Percentiles rank a stretch among this genome's conserved stretches.
Evolutionary conservation across 2,329 filamentous ascomycete species (phyloP).

Genomic region (Xylariaceae sp.): DNA sequence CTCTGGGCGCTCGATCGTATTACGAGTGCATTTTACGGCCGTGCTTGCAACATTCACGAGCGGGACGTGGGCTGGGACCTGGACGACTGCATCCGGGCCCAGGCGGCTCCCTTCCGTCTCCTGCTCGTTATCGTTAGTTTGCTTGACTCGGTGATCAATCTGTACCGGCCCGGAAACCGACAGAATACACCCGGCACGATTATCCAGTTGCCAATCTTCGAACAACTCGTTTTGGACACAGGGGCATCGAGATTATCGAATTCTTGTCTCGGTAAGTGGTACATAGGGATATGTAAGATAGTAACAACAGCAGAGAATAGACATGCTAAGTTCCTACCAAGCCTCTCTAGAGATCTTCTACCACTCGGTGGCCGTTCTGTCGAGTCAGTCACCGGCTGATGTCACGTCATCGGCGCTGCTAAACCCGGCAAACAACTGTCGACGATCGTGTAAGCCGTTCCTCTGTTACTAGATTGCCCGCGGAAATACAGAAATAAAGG

Average conservation of each 20-base stretch:
- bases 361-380: constrained; percentile 58
- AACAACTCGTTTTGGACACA: constrained; percentile 52
- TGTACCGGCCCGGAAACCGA: constrained; percentile 54
- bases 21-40: constrained; percentile 54
- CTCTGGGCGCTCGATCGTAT: constrained; percentile 58
- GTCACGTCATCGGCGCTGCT: constrained; percentile 39
- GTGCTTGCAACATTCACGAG: constrained; percentile 56
- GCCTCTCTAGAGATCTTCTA: constrained; percentile 60
- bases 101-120: constrained; percentile 51
- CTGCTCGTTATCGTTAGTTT: constrained; percentile 50
- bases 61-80: constrained; percentile 53
- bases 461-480: background rate
- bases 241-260: constrained; percentile 47
- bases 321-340: constrained; percentile 29
- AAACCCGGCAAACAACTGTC: constrained; percentile 48
- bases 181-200: constrained; percentile 40
- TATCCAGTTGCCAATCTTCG: constrained; percentile 52
- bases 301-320: background rate
- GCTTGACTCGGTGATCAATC: constrained; percentile 53
- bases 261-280: constrained; percentile 43
- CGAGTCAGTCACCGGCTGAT: constrained; percentile 47
- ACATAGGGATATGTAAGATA: background rate
- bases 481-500: background rate
- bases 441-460: constrained; percentile 39
- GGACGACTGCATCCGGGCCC: constrained; percentile 45